A percentile compares a stretch with the other conserved stretches of the same genome.
These are phyloP conservation scores for Hypoxylon lenormandii DNA, from an alignment of 495 filamentous ascomycete genomes.

Conservation along the genomic window DNA sequence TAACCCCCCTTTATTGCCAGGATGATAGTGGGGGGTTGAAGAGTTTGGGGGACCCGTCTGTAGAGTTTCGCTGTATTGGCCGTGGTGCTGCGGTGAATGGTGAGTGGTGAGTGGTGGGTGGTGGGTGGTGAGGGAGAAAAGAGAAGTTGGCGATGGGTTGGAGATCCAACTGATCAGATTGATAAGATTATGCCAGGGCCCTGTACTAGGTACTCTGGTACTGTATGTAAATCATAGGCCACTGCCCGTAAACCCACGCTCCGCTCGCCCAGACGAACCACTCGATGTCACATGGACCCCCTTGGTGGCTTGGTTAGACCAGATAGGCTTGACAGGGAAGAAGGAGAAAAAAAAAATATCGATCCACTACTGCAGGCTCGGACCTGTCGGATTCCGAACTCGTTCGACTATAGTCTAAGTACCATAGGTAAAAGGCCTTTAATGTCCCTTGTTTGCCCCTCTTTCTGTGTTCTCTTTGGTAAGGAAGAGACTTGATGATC, in stretches of 20 bases:
- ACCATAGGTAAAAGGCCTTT: too few species aligned
- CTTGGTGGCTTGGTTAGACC: constrained; percentile 6
- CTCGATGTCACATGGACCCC: constrained; percentile 34
- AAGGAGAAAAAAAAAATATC: constrained; percentile 32
- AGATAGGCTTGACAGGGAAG: constrained; percentile 26
- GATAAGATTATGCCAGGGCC: constrained; percentile 56
- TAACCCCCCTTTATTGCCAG: constrained; percentile 9
- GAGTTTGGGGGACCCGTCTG: constrained; percentile 13
- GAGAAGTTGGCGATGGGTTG: constrained; percentile 36
- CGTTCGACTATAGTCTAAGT: too few species aligned
- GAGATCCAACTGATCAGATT: constrained; percentile 55
- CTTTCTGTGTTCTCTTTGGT: constrained; percentile 6
- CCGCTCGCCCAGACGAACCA: constrained; percentile 32
- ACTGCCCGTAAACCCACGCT: constrained; percentile 13
- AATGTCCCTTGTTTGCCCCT: neutral
- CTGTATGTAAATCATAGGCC: too few species aligned
- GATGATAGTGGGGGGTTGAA: constrained; percentile 28
- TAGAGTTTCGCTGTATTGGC: neutral
- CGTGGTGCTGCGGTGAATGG: too few species aligned
- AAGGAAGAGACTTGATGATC: constrained; percentile 11
- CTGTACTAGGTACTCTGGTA: too few species aligned
- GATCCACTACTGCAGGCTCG: constrained; percentile 41
- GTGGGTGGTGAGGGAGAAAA: neutral
- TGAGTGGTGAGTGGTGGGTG: too few species aligned
- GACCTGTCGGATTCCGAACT: constrained; percentile 48